Conservation (phyloP, 1,284 basidiomycete species). For the Marasmius sp. region DNA sequence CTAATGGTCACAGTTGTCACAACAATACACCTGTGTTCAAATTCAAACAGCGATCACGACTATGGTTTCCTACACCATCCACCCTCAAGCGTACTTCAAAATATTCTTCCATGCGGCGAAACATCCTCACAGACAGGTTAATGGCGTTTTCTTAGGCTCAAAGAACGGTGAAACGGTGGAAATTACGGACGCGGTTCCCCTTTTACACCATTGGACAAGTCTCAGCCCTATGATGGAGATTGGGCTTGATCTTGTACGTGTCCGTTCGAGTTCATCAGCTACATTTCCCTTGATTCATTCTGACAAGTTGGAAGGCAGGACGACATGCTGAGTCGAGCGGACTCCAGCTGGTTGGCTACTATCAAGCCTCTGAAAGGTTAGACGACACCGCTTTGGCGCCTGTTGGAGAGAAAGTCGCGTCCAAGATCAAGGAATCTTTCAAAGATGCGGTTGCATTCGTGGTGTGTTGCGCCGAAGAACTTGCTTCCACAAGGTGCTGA, state of each 20-base stretch:
- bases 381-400: slow-evolving; percentile 59
- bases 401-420: slow-evolving; percentile 61
- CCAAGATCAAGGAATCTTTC: slow-evolving; percentile 51
- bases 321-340: slow-evolving; percentile 51
- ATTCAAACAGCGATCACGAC: neutral
- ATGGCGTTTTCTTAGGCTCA: slow-evolving; percentile 65
- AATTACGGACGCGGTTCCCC: slow-evolving; percentile 66
- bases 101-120: slow-evolving; percentile 72
- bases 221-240: slow-evolving; percentile 80
- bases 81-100: slow-evolving; percentile 61
- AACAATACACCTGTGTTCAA: neutral
- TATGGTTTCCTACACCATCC: slow-evolving; percentile 49
- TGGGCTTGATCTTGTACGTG: slow-evolving; percentile 67
- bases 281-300: neutral
- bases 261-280: neutral
- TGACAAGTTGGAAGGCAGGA: slow-evolving; percentile 41
- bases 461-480: slow-evolving; percentile 34
- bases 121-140: slow-evolving; percentile 67
- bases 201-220: slow-evolving; percentile 78
- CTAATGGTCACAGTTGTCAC: neutral
- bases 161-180: slow-evolving; percentile 34
- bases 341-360: slow-evolving; percentile 64
- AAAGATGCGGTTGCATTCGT: slow-evolving; percentile 62
- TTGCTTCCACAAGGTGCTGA: slow-evolving; percentile 6
- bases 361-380: slow-evolving; percentile 65